A percentile compares a stretch with the other conserved stretches of the same genome.
These are phyloP conservation scores for Acanthamoeba culbertsoni DNA, from an alignment of 208 protist genomes.

Conservation along the genomic window DNA sequence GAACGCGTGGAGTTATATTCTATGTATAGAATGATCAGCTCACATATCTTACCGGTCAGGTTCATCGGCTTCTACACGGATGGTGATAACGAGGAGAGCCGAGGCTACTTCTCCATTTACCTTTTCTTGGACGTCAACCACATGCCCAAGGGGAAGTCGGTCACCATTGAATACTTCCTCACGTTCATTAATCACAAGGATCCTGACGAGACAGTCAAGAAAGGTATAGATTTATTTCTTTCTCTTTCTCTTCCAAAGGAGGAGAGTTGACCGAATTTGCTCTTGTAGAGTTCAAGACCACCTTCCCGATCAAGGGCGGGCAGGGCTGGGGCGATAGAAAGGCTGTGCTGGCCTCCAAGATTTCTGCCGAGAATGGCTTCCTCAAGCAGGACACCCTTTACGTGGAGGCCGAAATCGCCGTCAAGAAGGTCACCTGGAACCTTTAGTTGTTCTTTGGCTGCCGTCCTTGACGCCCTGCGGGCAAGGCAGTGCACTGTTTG, in stretches of 20 bases:
- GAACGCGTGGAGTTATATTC: no score
- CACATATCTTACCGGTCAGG: no score
- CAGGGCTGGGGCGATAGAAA: constrained; percentile 67
- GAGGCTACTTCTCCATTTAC: constrained; percentile 69
- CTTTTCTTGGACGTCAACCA: constrained; percentile 66
- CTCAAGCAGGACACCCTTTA: constrained; percentile 68
- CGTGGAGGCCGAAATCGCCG: constrained; percentile 41
- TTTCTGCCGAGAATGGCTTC: constrained; percentile 58
- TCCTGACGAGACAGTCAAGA: constrained; percentile 27
- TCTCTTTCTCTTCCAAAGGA: not conserved
- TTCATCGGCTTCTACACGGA: constrained; percentile 71
- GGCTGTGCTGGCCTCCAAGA: constrained; percentile 45
- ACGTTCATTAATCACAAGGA: constrained; percentile 68
- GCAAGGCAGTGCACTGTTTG: not conserved
- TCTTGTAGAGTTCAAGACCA: constrained; percentile 59
- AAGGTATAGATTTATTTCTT: not conserved
- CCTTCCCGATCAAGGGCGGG: constrained; percentile 64
- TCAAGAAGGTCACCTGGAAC: constrained; percentile 64
- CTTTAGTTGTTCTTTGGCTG: not conserved
- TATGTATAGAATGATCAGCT: no score
- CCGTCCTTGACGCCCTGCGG: not conserved
- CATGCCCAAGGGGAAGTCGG: constrained; percentile 64
- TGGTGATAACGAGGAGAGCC: constrained; percentile 65
- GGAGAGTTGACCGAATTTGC: not conserved
- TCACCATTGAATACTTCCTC: constrained; percentile 61